Evolutionary conservation across 116 monocot genomes (phyloP).

Genomic region (Zostera marina): DNA sequence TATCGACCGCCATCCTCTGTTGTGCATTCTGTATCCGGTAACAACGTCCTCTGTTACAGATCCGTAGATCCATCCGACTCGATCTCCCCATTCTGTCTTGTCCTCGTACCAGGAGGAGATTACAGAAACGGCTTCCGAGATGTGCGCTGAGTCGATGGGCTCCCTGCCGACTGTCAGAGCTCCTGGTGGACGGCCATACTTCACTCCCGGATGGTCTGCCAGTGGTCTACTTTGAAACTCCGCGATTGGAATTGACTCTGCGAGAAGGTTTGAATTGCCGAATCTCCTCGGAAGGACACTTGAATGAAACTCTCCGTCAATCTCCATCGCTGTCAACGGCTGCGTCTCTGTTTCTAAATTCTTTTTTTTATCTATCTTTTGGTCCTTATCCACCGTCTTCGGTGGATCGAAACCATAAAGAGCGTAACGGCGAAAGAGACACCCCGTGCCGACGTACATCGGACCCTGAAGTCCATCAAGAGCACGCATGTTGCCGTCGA

Average conservation of each 20-base stretch:
- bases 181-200: constrained; percentile 42
- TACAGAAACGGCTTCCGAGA: constrained; percentile 49
- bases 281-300: constrained; percentile 23
- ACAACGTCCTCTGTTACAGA: constrained; percentile 68
- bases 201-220: constrained; percentile 37
- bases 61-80: constrained; percentile 69
- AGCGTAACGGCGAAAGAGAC: constrained; percentile 22
- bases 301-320: constrained; percentile 14
- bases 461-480: constrained; percentile 31
- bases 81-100: constrained; percentile 53
- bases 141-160: constrained; percentile 19
- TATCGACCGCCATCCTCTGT: constrained; percentile 48
- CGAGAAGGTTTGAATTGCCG: constrained; percentile 28
- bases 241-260: constrained; percentile 37
- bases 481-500: constrained; percentile 91
- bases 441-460: constrained; percentile 31
- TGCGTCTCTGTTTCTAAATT: constrained; percentile 19
- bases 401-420: constrained; percentile 29
- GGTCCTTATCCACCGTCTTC: constrained; percentile 2
- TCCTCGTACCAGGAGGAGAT: constrained; percentile 72
- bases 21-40: constrained; percentile 66
- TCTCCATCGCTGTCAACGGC: constrained; percentile 14
- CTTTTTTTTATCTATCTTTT: background rate
- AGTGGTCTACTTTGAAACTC: constrained; percentile 51
- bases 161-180: constrained; percentile 20